A percentile compares a stretch with the other conserved stretches of the same genome.
These are phyloP conservation scores for Phlebiopsis gigantea DNA, from an alignment of 768 basidiomycete species.

Conservation along the genomic window DNA sequence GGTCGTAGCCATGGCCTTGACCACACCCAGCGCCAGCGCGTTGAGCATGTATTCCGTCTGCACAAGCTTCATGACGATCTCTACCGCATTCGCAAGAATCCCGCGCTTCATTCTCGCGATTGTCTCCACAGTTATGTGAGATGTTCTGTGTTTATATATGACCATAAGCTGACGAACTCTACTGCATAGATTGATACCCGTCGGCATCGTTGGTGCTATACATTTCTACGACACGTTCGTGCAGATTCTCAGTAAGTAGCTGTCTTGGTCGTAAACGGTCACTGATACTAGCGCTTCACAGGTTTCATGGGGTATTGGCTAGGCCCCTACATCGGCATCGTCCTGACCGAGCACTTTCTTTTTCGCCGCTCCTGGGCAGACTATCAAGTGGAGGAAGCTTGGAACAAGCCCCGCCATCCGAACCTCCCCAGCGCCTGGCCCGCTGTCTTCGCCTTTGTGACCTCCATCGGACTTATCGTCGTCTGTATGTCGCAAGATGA, in stretches of 20 bases:
- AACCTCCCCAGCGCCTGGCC: conserved; percentile 36
- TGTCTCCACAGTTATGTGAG: conserved; percentile 41
- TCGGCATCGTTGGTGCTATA: conserved; percentile 39
- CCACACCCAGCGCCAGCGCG: conserved; percentile 47
- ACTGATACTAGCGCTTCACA: conserved; percentile 11
- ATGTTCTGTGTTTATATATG: not conserved
- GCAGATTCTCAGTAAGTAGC: conserved; percentile 32
- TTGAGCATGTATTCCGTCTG: conserved; percentile 55
- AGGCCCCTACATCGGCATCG: conserved; percentile 31
- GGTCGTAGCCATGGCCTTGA: conserved; percentile 39
- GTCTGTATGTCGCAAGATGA: conserved; percentile 48
- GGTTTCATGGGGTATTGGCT: conserved; percentile 44
- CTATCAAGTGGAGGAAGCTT: conserved; percentile 31
- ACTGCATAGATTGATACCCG: conserved; percentile 34
- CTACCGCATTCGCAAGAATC: conserved; percentile 27
- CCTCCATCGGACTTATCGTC: conserved; percentile 33
- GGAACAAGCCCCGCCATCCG: conserved; percentile 30
- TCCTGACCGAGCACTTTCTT: conserved; percentile 39
- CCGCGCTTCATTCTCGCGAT: conserved; percentile 44
- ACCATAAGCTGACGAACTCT: not conserved
- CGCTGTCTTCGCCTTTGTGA: conserved; percentile 34
- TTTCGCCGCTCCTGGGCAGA: conserved; percentile 32
- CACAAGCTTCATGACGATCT: conserved; percentile 38
- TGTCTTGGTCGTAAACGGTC: not conserved
- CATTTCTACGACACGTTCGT: conserved; percentile 40